Base-by-base conservation (phyloP, 352 stramenopile species). In the Globisporangium nagaii region DNA sequence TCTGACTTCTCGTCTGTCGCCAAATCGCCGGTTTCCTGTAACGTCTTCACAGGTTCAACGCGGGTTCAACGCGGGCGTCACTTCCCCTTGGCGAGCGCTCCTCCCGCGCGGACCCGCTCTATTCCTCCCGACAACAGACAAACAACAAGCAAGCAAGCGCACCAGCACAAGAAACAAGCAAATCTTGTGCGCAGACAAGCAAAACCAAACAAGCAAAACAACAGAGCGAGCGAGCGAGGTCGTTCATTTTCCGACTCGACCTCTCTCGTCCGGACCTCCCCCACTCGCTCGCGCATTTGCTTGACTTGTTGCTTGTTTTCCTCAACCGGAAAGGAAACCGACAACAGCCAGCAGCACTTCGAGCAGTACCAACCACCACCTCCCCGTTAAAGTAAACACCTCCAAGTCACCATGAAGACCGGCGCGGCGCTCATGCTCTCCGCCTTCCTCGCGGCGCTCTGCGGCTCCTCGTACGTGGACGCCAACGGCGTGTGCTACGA, bases 401-500 rank as follows among this genome's bases (percentile, higher is more conserved):
- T 31, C 24, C 8, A 32, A 27, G 34, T 3, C 11, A 45, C 3
- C 4, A 59, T 59, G 53, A 59, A 59, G 53, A 59, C 53, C 11
- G 53, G 53, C 25, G 53, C 40, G 1, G 41, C 53, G 25, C 34
- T 59, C 22, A 12, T 59, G 11, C 42, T 59, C 34, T 59, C 53
- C 24, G 22, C 42, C 32, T 52, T 59, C 32, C 41, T 59, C 53
- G 53, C 53, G 19, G 65, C 73, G 45, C 55, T 70, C 56, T 62
- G 74, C 50, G 62, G 60, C 36, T 56, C n/a, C n/a, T n/a, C 58
- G 12, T 47, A 57, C 40, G 74, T 73, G 35, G 62, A 84, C 53
- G 77, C 77, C 43, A 80, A 84, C 39, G 77, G 77, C 34, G 77
- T 88, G 35, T 88, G 77, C 68, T 88, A 79, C 55, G 78, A 89